Conservation (phyloP, 2,329 filamentous ascomycete species). For the Pseudopithomyces chartarum region DNA sequence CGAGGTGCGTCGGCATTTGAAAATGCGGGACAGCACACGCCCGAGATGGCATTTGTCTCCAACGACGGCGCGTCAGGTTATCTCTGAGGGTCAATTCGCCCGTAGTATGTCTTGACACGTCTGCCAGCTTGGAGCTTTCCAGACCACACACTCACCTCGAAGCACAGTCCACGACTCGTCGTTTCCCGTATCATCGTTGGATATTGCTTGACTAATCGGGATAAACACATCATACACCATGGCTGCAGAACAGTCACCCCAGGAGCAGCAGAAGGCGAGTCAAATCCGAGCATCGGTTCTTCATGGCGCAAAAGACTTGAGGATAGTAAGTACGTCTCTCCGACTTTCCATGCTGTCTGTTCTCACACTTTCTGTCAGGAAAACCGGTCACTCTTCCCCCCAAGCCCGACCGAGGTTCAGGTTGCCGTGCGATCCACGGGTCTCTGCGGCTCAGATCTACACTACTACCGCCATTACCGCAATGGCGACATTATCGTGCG, state of each 20-base stretch:
- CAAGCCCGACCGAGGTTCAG: slow-evolving; percentile 62
- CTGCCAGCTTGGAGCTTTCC: neutral
- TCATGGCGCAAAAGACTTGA: slow-evolving; percentile 64
- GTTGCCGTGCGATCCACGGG: slow-evolving; percentile 68
- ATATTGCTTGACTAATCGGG: neutral
- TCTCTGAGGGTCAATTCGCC: slow-evolving; percentile 27
- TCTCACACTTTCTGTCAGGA: slow-evolving; percentile 52
- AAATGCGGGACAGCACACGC: slow-evolving; percentile 34
- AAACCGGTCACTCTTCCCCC: slow-evolving; percentile 54
- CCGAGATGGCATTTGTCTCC: slow-evolving; percentile 36
- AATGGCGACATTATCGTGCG: slow-evolving; percentile 86
- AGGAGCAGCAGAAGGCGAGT: slow-evolving; percentile 30
- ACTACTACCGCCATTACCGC: slow-evolving; percentile 87
- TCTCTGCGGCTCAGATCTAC: slow-evolving; percentile 73
- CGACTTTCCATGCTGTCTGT: neutral
- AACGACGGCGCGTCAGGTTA: slow-evolving; percentile 18
- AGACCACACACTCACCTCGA: neutral
- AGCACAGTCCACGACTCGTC: neutral
- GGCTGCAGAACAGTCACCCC: slow-evolving; percentile 24
- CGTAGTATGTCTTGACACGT: slow-evolving; percentile 3
- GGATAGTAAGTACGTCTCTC: slow-evolving; percentile 58
- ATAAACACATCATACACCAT: slow-evolving; percentile 18
- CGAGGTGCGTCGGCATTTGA: slow-evolving; percentile 30
- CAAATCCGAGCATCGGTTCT: slow-evolving; percentile 60
- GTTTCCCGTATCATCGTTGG: neutral